Percentiles rank a stretch among this genome's conserved stretches.
phyloP scores from a whole-genome alignment of 495 filamentous ascomycete species.

The Penicillium malachiteum region DNA sequence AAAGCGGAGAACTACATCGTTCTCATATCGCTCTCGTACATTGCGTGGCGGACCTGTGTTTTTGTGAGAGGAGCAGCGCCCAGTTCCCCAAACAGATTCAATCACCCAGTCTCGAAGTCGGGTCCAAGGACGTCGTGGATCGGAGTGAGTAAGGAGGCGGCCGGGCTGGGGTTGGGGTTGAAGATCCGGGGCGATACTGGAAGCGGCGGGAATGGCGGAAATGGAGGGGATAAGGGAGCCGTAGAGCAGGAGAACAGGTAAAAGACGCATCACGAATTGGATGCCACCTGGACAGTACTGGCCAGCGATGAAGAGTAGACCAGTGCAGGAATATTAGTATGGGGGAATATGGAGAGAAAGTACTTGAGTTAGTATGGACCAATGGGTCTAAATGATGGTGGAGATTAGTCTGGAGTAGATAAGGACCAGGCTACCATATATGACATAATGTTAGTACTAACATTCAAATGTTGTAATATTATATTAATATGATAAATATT shows the following conservation, averaged over 20 bases:
- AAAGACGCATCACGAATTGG: not conserved
- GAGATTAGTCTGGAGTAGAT: too few relatives aligned
- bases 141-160: slow-evolving; percentile 31
- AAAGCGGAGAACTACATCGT: slow-evolving; percentile 86
- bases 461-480: too few relatives aligned
- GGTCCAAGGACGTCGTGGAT: slow-evolving; percentile 42
- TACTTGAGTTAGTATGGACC: too few relatives aligned
- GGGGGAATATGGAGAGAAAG: too few relatives aligned
- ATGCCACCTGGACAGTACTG: not conserved
- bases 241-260: slow-evolving; percentile 24
- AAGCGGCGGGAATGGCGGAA: slow-evolving; percentile 43
- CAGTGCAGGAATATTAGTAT: too few relatives aligned
- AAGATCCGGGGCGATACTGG: slow-evolving; percentile 41
- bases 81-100: slow-evolving; percentile 60
- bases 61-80: slow-evolving; percentile 24
- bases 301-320: too few relatives aligned
- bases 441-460: too few relatives aligned
- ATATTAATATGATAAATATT: too few relatives aligned
- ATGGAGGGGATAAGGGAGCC: slow-evolving; percentile 22
- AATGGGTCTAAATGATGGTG: too few relatives aligned
- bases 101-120: slow-evolving; percentile 65
- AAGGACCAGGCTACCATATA: too few relatives aligned
- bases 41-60: slow-evolving; percentile 40
- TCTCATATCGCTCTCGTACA: slow-evolving; percentile 65
- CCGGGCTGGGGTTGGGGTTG: slow-evolving; percentile 32